phyloP scores from a whole-genome alignment of 352 stramenopile species.

The Blastocystis sp. region DNA sequence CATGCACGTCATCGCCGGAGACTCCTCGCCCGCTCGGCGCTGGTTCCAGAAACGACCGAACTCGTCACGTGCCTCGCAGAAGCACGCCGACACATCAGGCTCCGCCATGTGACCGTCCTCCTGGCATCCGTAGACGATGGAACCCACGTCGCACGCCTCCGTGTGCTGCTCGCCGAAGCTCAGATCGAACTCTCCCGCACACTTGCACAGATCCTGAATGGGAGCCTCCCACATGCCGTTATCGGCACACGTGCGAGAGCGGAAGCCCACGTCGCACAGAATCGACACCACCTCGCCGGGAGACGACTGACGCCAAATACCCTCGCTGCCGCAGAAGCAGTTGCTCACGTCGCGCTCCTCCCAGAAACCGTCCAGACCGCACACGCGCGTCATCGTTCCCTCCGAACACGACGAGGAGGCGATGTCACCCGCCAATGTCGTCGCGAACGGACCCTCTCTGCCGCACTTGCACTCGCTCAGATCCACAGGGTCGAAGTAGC shows the following conservation, averaged over 20 bases:
- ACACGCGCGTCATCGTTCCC: slow-evolving; percentile 14
- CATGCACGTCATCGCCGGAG: slow-evolving; percentile 8
- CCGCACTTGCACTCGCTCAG: background rate
- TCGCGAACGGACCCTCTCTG: background rate
- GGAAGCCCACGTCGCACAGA: slow-evolving; percentile 8
- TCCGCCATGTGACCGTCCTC: background rate
- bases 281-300: background rate
- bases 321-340: slow-evolving; percentile 13
- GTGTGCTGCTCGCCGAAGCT: background rate
- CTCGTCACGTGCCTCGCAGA: background rate
- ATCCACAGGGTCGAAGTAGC: slow-evolving; percentile 43
- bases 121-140: background rate
- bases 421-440: background rate
- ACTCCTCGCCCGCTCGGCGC: background rate
- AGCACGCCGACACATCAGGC: background rate
- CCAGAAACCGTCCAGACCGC: slow-evolving; percentile 29
- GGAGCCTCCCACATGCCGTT: background rate
- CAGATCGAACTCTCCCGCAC: background rate
- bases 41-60: background rate
- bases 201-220: background rate
- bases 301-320: background rate
- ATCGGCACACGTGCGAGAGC: background rate
- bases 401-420: background rate
- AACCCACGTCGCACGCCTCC: background rate
- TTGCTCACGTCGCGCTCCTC: background rate